Evolutionary conservation across 2,329 filamentous ascomycete genomes (phyloP).

Genomic region (Mycogone perniciosa): DNA sequence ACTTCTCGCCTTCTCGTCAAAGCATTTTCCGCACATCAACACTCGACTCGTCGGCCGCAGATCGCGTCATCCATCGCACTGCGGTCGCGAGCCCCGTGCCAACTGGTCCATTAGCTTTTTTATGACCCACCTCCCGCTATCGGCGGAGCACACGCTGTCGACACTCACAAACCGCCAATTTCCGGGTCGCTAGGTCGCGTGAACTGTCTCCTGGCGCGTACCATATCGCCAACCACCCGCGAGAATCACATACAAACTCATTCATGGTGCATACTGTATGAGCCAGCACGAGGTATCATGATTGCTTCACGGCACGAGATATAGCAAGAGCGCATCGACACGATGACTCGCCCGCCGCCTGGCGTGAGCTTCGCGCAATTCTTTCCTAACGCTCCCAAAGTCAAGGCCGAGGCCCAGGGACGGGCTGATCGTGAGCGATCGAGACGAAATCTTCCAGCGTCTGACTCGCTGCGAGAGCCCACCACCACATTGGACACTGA

Average conservation of each 20-base stretch:
- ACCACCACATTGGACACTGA: slow-evolving; percentile 20
- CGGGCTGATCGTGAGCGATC: slow-evolving; percentile 29
- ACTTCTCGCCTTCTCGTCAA: slow-evolving; percentile 9
- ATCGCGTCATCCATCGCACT: slow-evolving; percentile 9
- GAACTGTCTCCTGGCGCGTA: slow-evolving; percentile 25
- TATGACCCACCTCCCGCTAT: slow-evolving; percentile 1
- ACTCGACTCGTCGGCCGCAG: slow-evolving; percentile 1
- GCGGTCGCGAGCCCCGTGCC: slow-evolving; percentile 13
- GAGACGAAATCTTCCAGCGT: slow-evolving; percentile 20
- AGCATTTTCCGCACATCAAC: slow-evolving; percentile 9
- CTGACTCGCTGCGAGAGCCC: slow-evolving; percentile 20
- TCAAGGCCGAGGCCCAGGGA: slow-evolving; percentile 42
- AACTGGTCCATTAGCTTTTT: not conserved
- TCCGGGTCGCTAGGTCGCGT: slow-evolving; percentile 32
- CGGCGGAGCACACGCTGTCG: slow-evolving; percentile 6
- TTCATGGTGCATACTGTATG: slow-evolving; percentile 17
- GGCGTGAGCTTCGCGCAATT: slow-evolving; percentile 78
- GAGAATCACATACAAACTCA: slow-evolving; percentile 14
- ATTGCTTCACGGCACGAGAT: slow-evolving; percentile 46
- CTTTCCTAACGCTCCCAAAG: slow-evolving; percentile 71
- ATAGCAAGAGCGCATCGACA: slow-evolving; percentile 47
- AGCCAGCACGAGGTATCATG: slow-evolving; percentile 46
- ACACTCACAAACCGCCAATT: slow-evolving; percentile 15
- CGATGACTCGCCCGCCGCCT: slow-evolving; percentile 71
- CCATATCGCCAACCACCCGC: slow-evolving; percentile 10